These are phyloP conservation scores for Zopfochytrium polystomum DNA, from an alignment of 371 early-diverging fungal genomes.

Conservation along the genomic window DNA sequence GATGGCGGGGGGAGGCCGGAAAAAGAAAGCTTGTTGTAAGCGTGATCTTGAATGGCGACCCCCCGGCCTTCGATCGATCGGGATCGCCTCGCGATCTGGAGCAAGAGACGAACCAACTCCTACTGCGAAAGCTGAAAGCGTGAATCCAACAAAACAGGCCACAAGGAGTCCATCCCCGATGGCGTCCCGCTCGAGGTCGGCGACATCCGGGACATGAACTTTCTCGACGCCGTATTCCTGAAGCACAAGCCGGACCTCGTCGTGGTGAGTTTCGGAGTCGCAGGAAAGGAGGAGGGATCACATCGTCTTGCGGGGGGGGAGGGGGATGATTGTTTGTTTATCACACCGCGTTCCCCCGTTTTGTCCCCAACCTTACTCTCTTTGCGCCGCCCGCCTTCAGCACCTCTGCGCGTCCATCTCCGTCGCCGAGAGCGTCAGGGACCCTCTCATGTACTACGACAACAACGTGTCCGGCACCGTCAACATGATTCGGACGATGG, in stretches of 20 bases:
- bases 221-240: conserved; percentile 42
- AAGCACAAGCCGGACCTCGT: conserved; percentile 49
- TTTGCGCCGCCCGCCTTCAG: conserved; percentile 15
- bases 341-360: background rate
- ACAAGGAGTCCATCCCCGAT: conserved; percentile 38
- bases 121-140: too few species aligned
- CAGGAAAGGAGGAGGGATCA: too few species aligned
- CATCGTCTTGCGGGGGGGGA: too few species aligned
- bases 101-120: too few species aligned
- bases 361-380: background rate
- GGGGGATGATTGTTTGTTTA: background rate
- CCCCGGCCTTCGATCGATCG: conserved; percentile 8
- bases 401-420: conserved; percentile 52
- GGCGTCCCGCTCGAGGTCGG: conserved; percentile 40
- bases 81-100: conserved; percentile 18
- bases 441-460: conserved; percentile 53
- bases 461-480: conserved; percentile 64
- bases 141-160: too few species aligned
- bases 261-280: conserved; percentile 35
- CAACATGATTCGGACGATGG: conserved; percentile 72
- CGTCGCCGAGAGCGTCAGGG: conserved; percentile 43
- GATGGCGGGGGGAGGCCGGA: conserved; percentile 3
- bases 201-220: conserved; percentile 46
- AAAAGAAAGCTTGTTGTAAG: conserved; percentile 15
- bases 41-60: conserved; percentile 13